Base-by-base conservation (phyloP, 2,329 filamentous ascomycete species). In the Kalmusia sp. region DNA sequence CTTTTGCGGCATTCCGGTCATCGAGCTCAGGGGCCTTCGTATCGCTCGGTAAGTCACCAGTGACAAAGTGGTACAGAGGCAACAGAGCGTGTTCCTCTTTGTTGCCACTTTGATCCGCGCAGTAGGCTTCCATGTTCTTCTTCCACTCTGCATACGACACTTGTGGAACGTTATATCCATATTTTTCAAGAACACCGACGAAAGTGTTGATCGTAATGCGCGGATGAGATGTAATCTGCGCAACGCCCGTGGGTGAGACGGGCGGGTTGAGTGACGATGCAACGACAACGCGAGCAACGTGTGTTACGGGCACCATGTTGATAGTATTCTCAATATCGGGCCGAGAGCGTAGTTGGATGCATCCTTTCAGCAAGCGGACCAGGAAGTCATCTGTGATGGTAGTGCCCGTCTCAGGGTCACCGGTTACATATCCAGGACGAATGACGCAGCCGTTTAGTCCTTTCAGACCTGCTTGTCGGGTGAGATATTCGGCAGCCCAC, bases 381-480 rank as follows among this genome's bases (percentile, higher is more conserved):
- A 98, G 78, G 79, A 97, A 98, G 75, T 97, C 93, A 68, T 98
- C 93, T 1, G 87, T 93, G 72, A 91, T 71, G 79, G 89, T 57
- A 85, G 84, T 78, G 46, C 93, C 93, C 11, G 84, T 86, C 38
- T 80, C 75, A 1, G 84, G 82, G 69, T 93, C 87, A 21, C 92
- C 93, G 3, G 89, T 82, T 31, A 97, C 87, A 71, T 97, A 97
- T 25, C 93, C 92, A 3, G 93, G 89, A 11, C 93, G 86, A 43
- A 96, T 80, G 35, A 96, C 85, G 19, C 87, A 83, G 14, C 91
- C 93, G 14, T 77, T 79, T 2, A 97, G 84, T 11, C 93, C 93
- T 51, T 91, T 84, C 51, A 80, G 80, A 44, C 92, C 91, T 22
- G 93, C 93, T 71, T 91, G 89, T 21, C 90, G 84, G 19, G 92